Evolutionary conservation across 2,329 filamentous ascomycete species (phyloP).

Genomic region (Stemphylium lycopersici): DNA sequence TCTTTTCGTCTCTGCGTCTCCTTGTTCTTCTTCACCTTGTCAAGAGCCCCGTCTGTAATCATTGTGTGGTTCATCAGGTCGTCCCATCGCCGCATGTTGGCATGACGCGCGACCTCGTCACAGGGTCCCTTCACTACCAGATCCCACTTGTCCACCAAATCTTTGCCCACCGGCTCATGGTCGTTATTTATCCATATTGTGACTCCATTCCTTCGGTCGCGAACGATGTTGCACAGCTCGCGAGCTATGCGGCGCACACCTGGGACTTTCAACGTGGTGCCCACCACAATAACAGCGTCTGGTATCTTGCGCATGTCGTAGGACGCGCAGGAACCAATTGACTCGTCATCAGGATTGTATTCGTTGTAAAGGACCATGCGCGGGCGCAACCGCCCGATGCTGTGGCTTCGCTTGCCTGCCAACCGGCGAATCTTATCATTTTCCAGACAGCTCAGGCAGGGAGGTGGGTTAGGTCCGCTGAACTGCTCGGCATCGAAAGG

Average conservation of each 20-base stretch:
- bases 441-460: constrained; percentile 75
- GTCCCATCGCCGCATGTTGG: constrained; percentile 65
- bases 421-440: constrained; percentile 78
- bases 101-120: constrained; percentile 81
- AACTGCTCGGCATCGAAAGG: constrained; percentile 82
- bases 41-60: constrained; percentile 44
- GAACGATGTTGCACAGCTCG: constrained; percentile 87
- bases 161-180: constrained; percentile 77
- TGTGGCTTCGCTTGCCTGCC: constrained; percentile 88
- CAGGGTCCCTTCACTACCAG: constrained; percentile 85
- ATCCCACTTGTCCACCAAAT: constrained; percentile 94
- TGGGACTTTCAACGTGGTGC: constrained; percentile 93
- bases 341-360: constrained; percentile 93
- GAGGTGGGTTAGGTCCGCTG: constrained; percentile 80
- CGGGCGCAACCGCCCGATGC: constrained; percentile 85
- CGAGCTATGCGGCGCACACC: constrained; percentile 88
- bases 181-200: constrained; percentile 96
- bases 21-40: constrained; percentile 26
- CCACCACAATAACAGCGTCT: constrained; percentile 92
- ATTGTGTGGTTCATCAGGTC: constrained; percentile 50
- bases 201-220: constrained; percentile 79
- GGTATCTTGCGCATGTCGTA: constrained; percentile 85
- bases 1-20: constrained; percentile 41
- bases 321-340: constrained; percentile 88
- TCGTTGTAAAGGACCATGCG: constrained; percentile 98